Evolutionary conservation across 345 rosid genomes (phyloP).

Genomic region (Arabidopsis arenosa): DNA sequence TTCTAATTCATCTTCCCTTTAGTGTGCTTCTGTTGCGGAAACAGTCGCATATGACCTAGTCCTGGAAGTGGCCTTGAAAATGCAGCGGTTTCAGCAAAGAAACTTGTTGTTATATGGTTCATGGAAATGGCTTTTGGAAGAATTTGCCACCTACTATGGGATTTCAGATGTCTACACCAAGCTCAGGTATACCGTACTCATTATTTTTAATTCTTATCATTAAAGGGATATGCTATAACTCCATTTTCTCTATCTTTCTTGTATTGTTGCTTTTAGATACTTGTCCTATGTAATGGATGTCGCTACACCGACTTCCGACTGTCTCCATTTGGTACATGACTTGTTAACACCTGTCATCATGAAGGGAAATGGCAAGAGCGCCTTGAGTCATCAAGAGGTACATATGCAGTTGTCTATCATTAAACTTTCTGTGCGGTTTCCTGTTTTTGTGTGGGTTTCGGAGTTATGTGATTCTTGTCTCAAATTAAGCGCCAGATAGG

Average conservation of each 20-base stretch:
- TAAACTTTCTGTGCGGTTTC: neutral
- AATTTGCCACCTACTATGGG: conserved; percentile 94
- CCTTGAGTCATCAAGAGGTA: conserved; percentile 98
- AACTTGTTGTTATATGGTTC: conserved; percentile 79
- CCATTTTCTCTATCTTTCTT: conserved; percentile 24
- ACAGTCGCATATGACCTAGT: conserved; percentile 95
- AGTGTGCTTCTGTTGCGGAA: conserved; percentile 98
- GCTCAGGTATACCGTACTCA: conserved; percentile 59
- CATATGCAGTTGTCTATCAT: conserved; percentile 9
- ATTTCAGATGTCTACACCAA: conserved; percentile 90
- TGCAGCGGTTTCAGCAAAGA: conserved; percentile 89
- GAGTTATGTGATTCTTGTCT: conserved; percentile 9
- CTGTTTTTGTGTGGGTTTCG: neutral
- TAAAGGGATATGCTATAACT: conserved; percentile 27
- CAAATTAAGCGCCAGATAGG: conserved; percentile 8
- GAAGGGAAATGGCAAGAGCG: conserved; percentile 81
- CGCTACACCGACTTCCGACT: conserved; percentile 96
- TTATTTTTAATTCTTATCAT: conserved; percentile 12
- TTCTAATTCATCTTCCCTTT: conserved; percentile 29
- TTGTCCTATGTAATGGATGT: conserved; percentile 98
- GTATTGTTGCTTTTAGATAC: conserved; percentile 57
- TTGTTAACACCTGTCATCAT: conserved; percentile 83
- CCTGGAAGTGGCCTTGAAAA: conserved; percentile 90
- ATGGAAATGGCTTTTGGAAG: conserved; percentile 95
- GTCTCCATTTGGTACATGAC: conserved; percentile 84